These are phyloP conservation scores for Puccinia triticina DNA, from an alignment of 1,284 basidiomycete species.

Conservation along the genomic window DNA sequence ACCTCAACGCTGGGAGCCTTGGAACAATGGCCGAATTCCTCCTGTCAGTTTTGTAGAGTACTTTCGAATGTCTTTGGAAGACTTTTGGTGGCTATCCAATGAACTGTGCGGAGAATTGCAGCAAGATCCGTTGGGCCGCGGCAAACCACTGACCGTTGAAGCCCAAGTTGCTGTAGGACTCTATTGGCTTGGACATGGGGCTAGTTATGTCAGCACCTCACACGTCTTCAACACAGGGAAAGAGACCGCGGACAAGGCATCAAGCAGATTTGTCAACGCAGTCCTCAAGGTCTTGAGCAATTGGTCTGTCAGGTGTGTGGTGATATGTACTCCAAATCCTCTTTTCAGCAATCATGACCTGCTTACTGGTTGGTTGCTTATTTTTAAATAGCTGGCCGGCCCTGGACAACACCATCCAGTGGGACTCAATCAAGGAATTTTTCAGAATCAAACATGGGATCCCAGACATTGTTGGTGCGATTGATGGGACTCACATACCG, in stretches of 20 bases:
- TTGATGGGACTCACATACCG: too few relatives aligned
- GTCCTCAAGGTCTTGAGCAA: not conserved
- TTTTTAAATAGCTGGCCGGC: not conserved
- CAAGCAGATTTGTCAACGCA: not conserved
- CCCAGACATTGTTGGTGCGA: too few relatives aligned
- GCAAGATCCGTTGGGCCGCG: not conserved
- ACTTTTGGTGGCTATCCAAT: not conserved
- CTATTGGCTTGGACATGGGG: too few relatives aligned
- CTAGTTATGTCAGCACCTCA: too few relatives aligned
- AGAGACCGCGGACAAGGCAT: too few relatives aligned
- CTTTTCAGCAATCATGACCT: too few relatives aligned
- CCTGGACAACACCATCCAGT: not conserved
- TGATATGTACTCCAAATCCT: too few relatives aligned
- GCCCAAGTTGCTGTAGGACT: not conserved
- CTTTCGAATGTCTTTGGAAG: not conserved
- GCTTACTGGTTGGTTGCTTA: too few relatives aligned
- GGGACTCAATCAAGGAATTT: not conserved
- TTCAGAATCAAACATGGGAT: not conserved
- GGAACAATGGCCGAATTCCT: not conserved
- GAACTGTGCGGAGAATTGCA: not conserved
- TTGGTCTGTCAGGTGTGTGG: not conserved
- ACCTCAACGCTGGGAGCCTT: not conserved
- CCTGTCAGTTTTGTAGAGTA: too few relatives aligned
- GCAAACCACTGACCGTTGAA: not conserved
- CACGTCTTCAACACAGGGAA: too few relatives aligned